Percentiles rank a stretch among this genome's conserved stretches.
phyloP scores from a whole-genome alignment of 306 rosid species.

The Trichosanthes truncata region DNA sequence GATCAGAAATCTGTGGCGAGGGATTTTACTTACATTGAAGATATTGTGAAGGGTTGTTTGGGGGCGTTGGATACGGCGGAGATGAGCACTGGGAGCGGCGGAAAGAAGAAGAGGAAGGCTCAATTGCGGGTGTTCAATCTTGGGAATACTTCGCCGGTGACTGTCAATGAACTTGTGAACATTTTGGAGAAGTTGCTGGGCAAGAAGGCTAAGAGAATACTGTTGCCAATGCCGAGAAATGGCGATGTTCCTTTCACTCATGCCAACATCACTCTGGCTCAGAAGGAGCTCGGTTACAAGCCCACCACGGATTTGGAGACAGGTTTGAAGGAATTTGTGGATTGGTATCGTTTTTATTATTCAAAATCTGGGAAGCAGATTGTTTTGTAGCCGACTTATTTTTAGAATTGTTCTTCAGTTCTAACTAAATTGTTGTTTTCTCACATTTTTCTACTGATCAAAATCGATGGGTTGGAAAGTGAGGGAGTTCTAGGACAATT shows the following conservation, averaged over 20 bases:
- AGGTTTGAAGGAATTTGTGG: slow-evolving; percentile 32
- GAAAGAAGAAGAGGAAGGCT: slow-evolving; percentile 18
- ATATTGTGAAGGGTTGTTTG: slow-evolving; percentile 32
- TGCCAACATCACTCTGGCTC: slow-evolving; percentile 26
- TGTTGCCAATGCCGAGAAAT: slow-evolving; percentile 18
- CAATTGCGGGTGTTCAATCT: slow-evolving; percentile 22
- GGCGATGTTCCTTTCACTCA: slow-evolving; percentile 29
- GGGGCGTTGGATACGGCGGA: slow-evolving; percentile 30
- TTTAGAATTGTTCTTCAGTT: not conserved
- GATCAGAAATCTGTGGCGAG: slow-evolving; percentile 21
- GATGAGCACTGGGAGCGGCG: slow-evolving; percentile 28
- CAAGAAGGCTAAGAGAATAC: slow-evolving; percentile 16
- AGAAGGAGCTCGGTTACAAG: slow-evolving; percentile 23
- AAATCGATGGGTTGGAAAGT: not conserved
- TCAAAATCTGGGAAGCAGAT: slow-evolving; percentile 4
- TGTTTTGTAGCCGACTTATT: not conserved
- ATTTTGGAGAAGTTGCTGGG: slow-evolving; percentile 30
- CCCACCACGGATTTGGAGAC: slow-evolving; percentile 30
- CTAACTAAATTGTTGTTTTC: not conserved
- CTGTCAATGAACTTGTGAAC: slow-evolving; percentile 19
- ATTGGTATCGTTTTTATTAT: slow-evolving; percentile 27
- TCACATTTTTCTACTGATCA: not conserved
- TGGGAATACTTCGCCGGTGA: slow-evolving; percentile 25
- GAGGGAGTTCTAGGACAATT: not conserved
- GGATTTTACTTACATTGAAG: slow-evolving; percentile 36